Percentiles rank a stretch among this genome's conserved stretches.
These are phyloP conservation scores for Nothopassalora personata DNA, from an alignment of 2,329 filamentous ascomycete species.

Conservation along the genomic window DNA sequence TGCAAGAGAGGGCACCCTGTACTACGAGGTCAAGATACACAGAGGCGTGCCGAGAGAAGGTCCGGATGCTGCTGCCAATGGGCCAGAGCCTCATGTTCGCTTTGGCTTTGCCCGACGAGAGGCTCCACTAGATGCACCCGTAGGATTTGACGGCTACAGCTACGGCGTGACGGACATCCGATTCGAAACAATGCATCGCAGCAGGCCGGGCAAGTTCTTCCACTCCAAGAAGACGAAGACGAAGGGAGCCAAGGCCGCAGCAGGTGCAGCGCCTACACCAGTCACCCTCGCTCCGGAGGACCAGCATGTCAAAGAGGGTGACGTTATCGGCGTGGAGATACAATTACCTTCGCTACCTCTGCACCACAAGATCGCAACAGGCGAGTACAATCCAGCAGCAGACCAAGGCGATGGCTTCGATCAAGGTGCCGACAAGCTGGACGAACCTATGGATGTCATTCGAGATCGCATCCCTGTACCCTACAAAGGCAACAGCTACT, in stretches of 20 bases:
- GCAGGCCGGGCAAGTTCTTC: conserved; percentile 82
- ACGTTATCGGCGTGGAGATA: conserved; percentile 91
- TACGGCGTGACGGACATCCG: conserved; percentile 86
- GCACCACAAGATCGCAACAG: conserved; percentile 82
- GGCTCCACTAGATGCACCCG: conserved; percentile 74
- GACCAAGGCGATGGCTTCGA: conserved; percentile 59
- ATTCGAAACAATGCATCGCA: conserved; percentile 90
- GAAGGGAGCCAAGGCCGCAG: conserved; percentile 33
- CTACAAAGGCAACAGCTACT: conserved; percentile 89
- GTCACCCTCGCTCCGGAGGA: conserved; percentile 40
- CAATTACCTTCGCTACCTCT: conserved; percentile 78
- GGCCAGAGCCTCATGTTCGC: conserved; percentile 59
- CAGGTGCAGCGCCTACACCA: conserved; percentile 49
- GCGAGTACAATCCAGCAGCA: conserved; percentile 79
- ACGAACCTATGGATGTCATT: conserved; percentile 68
- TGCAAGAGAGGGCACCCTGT: conserved; percentile 82
- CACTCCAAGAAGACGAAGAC: conserved; percentile 32
- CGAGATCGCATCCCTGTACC: conserved; percentile 92
- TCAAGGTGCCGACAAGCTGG: conserved; percentile 29
- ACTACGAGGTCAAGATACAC: conserved; percentile 89
- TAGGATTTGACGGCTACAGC: conserved; percentile 86
- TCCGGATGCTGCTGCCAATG: conserved; percentile 35
- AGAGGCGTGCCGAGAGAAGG: conserved; percentile 59
- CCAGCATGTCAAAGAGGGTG: conserved; percentile 77
- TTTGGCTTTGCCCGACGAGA: conserved; percentile 82